Evolutionary conservation across 1,139 yeast genomes (phyloP).

Genomic region (Citeromyces hawaiiensis): DNA sequence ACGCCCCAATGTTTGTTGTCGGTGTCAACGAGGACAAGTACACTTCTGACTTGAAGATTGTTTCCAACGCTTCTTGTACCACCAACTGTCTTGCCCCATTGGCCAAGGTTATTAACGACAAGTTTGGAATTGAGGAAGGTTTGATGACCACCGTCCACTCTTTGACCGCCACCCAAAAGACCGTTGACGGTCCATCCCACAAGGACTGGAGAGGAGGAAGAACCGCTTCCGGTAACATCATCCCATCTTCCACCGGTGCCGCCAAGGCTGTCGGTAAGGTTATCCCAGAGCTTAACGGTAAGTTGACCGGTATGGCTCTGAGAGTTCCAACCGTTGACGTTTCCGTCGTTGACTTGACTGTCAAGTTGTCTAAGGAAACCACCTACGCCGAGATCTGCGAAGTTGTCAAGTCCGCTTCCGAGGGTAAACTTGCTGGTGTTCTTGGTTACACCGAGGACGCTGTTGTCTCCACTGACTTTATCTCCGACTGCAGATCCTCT

Average conservation of each 20-base stretch:
- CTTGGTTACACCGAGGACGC: constrained; percentile 78
- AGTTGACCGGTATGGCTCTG: constrained; percentile 81
- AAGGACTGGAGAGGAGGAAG: constrained; percentile 96
- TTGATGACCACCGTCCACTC: constrained; percentile 88
- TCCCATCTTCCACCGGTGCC: constrained; percentile 86
- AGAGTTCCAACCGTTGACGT: constrained; percentile 87
- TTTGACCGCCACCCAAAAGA: constrained; percentile 82
- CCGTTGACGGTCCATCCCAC: constrained; percentile 89
- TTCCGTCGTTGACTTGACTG: constrained; percentile 66
- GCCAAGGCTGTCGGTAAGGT: constrained; percentile 90
- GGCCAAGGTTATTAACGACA: constrained; percentile 72
- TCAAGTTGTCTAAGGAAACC: constrained; percentile 54
- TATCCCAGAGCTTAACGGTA: constrained; percentile 75
- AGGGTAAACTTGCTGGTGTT: constrained; percentile 62
- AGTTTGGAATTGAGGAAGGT: constrained; percentile 74
- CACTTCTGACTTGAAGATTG: constrained; percentile 56
- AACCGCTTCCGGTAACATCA: constrained; percentile 85
- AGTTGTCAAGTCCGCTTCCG: constrained; percentile 57
- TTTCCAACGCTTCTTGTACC: constrained; percentile 83
- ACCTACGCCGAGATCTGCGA: constrained; percentile 68
- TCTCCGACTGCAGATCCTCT: constrained; percentile 63
- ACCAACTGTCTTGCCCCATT: constrained; percentile 86
- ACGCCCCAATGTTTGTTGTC: constrained; percentile 83
- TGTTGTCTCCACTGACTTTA: constrained; percentile 77
- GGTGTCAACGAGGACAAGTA: constrained; percentile 75